Evolutionary conservation across 441 rosid genomes (phyloP), one percentile per base, ranked within the genome.

Genomic region (Pelargonium myrrhifolium): DNA sequence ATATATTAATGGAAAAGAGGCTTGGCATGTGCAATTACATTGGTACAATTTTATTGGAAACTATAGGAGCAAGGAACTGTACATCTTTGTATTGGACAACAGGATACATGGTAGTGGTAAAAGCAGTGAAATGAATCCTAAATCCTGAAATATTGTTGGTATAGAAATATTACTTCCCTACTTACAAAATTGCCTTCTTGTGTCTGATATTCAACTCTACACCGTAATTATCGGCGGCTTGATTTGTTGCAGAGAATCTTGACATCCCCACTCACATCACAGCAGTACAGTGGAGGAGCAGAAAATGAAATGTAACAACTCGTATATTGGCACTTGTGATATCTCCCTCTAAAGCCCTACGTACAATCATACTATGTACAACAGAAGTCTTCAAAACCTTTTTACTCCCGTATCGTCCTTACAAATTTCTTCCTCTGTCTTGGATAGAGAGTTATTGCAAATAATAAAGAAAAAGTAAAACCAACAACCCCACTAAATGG

Each of bases 401-500:
- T 26, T 37, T 71, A 71, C 53, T 74, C 69, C 62, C 58, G 43
- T 35, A 42, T 75, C 66, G 64, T 65, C 39, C 64, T 75, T 43
- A 59, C 21, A 28, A 59, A 68, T 67, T 35, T 71, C 69, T 75
- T 69, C 66, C 31, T 66, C 45, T 75, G 79, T 73, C 83, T 86
- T 31, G 96, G 97, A 70, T 88, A 86, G 43, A 89, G 76, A 69
- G 77, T 31, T 64, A 84, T 24, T 55, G 99, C 96, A 76, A 92
- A 42, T 61, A 79, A 68, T 22, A 77, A 65, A 71, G 92, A 56
- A 68, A 82, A 84, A 64, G 77, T 77, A 75, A 90, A 67, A 68
- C 99, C 99, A 42, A 90, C 88, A 8, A 80, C 70, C 72, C 98
- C 99, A 45, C 90, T 86, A 55, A 92, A 92, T 61, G 99, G 96